A percentile compares a stretch with the other conserved stretches of the same genome.
These are phyloP conservation scores for Chrysanthemum lavandulifolium DNA, from an alignment of 129 eudicot genomes.

Conservation along the genomic window DNA sequence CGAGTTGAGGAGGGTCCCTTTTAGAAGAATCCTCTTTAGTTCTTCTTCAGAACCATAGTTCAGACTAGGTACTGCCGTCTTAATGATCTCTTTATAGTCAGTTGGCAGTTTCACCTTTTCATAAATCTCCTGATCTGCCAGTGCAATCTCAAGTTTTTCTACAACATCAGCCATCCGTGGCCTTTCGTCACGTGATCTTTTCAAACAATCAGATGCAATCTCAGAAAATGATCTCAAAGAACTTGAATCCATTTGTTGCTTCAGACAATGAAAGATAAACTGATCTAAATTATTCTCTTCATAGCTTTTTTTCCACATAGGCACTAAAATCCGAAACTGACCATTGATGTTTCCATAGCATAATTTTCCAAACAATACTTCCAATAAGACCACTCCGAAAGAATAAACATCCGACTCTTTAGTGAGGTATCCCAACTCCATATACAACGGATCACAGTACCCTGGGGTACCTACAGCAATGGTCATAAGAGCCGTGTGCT, in stretches of 20 bases:
- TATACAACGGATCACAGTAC: neutral
- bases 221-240: neutral
- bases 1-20: neutral
- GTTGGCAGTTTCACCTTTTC: neutral
- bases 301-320: neutral
- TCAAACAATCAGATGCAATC: neutral
- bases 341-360: neutral
- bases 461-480: neutral
- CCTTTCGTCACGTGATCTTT: neutral
- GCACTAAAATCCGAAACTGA: neutral
- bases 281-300: neutral
- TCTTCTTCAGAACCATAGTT: neutral
- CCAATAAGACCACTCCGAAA: neutral
- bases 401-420: slow-evolving; percentile 2
- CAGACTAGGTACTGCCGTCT: neutral
- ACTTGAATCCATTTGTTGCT: slow-evolving; percentile 7
- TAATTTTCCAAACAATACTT: neutral
- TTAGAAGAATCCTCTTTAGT: neutral
- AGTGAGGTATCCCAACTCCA: neutral
- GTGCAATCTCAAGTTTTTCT: slow-evolving; percentile 1
- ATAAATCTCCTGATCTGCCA: neutral
- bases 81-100: neutral
- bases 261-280: neutral
- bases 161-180: neutral
- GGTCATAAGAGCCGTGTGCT: neutral